Conservation (phyloP, 345 rosid species). For the Trapa bicornis region DNA sequence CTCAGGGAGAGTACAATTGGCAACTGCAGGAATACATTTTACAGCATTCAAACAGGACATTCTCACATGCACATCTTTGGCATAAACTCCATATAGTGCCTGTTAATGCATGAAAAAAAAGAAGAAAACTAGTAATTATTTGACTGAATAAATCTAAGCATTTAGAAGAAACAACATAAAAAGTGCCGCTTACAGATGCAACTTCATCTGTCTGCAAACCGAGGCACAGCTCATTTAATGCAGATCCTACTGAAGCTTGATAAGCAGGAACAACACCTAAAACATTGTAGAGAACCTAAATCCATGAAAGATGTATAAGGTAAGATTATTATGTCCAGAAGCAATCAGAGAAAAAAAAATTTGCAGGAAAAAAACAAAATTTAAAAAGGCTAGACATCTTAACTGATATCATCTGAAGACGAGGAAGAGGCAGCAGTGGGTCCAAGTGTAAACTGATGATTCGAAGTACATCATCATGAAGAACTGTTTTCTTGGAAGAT, state of each 20-base stretch:
- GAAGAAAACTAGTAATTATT: background rate
- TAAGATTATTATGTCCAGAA: background rate
- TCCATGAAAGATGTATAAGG: slow-evolving; percentile 10
- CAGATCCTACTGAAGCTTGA: slow-evolving; percentile 74
- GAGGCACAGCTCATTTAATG: slow-evolving; percentile 86
- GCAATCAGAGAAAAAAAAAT: slow-evolving; percentile 4
- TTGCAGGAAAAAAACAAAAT: background rate
- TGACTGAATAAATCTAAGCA: background rate
- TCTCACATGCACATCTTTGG: slow-evolving; percentile 90
- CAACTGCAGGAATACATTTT: slow-evolving; percentile 82
- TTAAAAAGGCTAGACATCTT: slow-evolving; percentile 12
- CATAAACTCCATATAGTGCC: slow-evolving; percentile 88
- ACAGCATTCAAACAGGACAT: slow-evolving; percentile 94
- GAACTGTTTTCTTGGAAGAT: slow-evolving; percentile 63
- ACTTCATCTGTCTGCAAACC: slow-evolving; percentile 78
- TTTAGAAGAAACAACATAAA: slow-evolving; percentile 4
- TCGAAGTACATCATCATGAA: slow-evolving; percentile 76
- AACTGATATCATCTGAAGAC: slow-evolving; percentile 92
- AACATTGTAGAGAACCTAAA: slow-evolving; percentile 85
- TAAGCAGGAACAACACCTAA: slow-evolving; percentile 75
- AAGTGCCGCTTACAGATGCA: slow-evolving; percentile 46
- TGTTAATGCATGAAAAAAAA: slow-evolving; percentile 19
- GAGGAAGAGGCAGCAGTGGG: slow-evolving; percentile 83
- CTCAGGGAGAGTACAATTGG: slow-evolving; percentile 57
- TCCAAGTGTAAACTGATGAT: slow-evolving; percentile 82